Evolutionary conservation across 306 rosid genomes (phyloP), one percentile per base, ranked within the genome.

Genomic region (Cicer chorassanicum): DNA sequence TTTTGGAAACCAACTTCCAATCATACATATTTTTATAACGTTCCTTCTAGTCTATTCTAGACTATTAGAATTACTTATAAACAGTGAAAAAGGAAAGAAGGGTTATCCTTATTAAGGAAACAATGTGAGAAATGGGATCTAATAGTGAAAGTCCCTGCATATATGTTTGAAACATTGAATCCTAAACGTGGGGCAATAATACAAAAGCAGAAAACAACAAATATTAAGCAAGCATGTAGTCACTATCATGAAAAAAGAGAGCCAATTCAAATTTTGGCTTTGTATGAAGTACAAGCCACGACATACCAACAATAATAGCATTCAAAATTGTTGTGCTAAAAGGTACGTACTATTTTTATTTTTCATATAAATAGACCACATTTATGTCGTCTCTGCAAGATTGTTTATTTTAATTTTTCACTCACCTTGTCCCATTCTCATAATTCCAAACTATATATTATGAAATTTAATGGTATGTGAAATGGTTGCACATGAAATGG

Each of bases 261-360:
- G 19, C 18, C 1, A 19, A 36, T 66, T 55, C 62, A 73, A 56
- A 44, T 1, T 65, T 73, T 73, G 83, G 38, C 42, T 73, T 55
- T 73, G 41, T 56, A 53, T 62, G 57, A 51, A 54, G 53, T 70
- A 70, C 63, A 19, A 4, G 13, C 63, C 51, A 51, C 12, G 16
- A 36, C 63, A 68, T 8, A 65, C 50, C 75, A 63, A 13, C 66
- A 53, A 38, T 18, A 53, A 45, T 18, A 44, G 46, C 74, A 79
- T 79, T 72, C 63, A 72, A 65, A 45, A 19, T 69, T 73, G 61
- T 41, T 65, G 34, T 78, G 82, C 44, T 34, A 46, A 38, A 79
- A 51, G 65, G 68, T 71, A 72, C 78, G 43, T 60, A 60, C 21
- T 16, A 9, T 8, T n/a, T 14, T 75, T 36, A 9, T 43, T 73